Evolutionary conservation across 2,329 filamentous ascomycete genomes (phyloP).

Genomic region (Ascochyta clinopodiicola): DNA sequence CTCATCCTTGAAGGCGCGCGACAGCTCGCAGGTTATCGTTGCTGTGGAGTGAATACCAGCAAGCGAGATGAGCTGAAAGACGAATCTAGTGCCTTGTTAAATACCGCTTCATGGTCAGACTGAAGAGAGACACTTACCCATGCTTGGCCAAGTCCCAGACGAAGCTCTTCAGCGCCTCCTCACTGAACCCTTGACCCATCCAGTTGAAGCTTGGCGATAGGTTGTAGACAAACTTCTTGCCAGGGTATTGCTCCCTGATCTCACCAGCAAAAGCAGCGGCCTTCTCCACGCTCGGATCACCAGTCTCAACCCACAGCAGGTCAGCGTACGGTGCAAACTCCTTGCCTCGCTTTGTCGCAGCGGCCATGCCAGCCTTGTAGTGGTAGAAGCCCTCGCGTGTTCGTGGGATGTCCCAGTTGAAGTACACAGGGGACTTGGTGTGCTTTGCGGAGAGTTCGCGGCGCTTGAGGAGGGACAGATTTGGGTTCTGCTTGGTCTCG

Average conservation of each 20-base stretch:
- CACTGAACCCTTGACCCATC: conserved; percentile 92
- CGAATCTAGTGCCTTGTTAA: conserved; percentile 53
- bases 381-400: conserved; percentile 96
- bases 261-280: conserved; percentile 76
- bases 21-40: conserved; percentile 74
- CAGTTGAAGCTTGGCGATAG: conserved; percentile 97
- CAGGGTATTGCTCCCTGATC: conserved; percentile 72
- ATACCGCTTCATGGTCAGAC: conserved; percentile 38
- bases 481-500: conserved; percentile 67
- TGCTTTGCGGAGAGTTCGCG: conserved; percentile 73
- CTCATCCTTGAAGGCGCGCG: conserved; percentile 81
- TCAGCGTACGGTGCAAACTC: conserved; percentile 93
- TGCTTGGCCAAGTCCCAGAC: conserved; percentile 95
- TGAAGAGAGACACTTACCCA: conserved; percentile 67
- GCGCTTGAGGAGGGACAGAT: conserved; percentile 80
- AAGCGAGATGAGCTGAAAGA: conserved; percentile 69
- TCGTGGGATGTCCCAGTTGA: conserved; percentile 89
- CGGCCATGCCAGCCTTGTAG: conserved; percentile 80
- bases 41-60: conserved; percentile 70
- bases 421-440: conserved; percentile 73
- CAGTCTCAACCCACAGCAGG: conserved; percentile 96
- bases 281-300: conserved; percentile 81
- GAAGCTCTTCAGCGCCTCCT: conserved; percentile 83
- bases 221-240: conserved; percentile 95
- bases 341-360: conserved; percentile 91